phyloP scores from a whole-genome alignment of 306 rosid genomes.

The Quercus ilex region DNA sequence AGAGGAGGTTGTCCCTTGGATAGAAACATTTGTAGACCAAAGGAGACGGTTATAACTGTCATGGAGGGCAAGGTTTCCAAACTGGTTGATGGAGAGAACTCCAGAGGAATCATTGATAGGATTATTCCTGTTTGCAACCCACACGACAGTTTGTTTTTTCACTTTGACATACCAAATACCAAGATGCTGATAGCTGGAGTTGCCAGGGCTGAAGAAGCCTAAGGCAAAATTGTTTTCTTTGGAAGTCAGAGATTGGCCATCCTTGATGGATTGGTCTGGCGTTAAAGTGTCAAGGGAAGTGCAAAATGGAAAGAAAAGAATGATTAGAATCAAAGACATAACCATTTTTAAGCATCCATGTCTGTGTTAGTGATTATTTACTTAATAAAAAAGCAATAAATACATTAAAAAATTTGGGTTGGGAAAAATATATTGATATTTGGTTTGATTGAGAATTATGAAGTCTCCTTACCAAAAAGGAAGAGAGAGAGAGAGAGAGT shows the following conservation, averaged over 20 bases:
- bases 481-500: no score
- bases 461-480: no score
- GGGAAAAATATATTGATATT: no score
- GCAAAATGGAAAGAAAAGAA: background rate
- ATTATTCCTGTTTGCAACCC: conserved; percentile 5
- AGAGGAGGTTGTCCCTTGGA: background rate
- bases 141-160: no score
- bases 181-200: no score
- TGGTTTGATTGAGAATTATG: no score
- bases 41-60: background rate
- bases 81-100: background rate
- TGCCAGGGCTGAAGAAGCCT: no score
- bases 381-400: no score
- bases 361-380: no score
- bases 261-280: background rate
- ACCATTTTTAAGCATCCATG: background rate
- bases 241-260: background rate
- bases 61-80: conserved; percentile 15
- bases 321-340: background rate
- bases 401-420: no score
- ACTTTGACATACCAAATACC: background rate
- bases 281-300: background rate
- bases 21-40: conserved; percentile 22
- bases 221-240: background rate
- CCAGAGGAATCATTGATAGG: conserved; percentile 27